These are phyloP conservation scores for Penicillium dipodomyicola DNA, from an alignment of 495 filamentous ascomycete genomes.

Conservation along the genomic window DNA sequence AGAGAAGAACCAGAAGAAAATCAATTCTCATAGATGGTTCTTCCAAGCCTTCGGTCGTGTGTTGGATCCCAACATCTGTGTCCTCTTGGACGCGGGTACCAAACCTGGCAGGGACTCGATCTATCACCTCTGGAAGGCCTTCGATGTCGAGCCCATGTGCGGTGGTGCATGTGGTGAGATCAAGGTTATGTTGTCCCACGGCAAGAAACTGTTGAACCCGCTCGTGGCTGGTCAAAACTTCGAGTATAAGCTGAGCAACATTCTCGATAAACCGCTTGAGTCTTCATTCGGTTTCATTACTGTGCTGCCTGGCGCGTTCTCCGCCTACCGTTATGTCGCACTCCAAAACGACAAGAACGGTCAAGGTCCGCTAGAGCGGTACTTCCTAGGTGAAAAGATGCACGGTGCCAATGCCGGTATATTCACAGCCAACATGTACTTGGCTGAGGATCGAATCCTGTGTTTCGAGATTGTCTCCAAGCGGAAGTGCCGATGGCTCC, in stretches of 20 bases:
- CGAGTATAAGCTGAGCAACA: constrained; percentile 99
- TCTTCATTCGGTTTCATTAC: constrained; percentile 98
- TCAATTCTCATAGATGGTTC: constrained; percentile 99
- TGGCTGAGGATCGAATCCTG: constrained; percentile 98
- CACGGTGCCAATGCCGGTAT: constrained; percentile 94
- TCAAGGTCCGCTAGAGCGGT: constrained; percentile 89
- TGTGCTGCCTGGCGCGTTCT: constrained; percentile 96
- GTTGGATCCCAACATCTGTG: constrained; percentile 92
- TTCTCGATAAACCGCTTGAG: constrained; percentile 96
- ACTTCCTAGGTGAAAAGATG: constrained; percentile 97
- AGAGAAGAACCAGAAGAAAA: constrained; percentile 99
- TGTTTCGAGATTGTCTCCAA: constrained; percentile 99
- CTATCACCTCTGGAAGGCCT: constrained; percentile 98
- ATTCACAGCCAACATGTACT: constrained; percentile 99
- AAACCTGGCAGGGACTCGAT: constrained; percentile 89
- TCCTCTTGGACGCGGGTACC: constrained; percentile 94
- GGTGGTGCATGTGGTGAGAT: constrained; percentile 98
- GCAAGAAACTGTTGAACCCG: constrained; percentile 88
- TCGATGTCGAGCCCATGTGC: constrained; percentile 96
- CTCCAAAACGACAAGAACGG: constrained; percentile 96
- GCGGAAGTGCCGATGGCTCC: constrained; percentile 92
- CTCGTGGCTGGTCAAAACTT: constrained; percentile 98
- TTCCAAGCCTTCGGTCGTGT: constrained; percentile 96
- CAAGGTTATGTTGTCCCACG: constrained; percentile 95
- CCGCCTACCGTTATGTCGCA: constrained; percentile 90